Evolutionary conservation across 108 stramenopile species (phyloP).

Genomic region (Parietichytrium sp.): DNA sequence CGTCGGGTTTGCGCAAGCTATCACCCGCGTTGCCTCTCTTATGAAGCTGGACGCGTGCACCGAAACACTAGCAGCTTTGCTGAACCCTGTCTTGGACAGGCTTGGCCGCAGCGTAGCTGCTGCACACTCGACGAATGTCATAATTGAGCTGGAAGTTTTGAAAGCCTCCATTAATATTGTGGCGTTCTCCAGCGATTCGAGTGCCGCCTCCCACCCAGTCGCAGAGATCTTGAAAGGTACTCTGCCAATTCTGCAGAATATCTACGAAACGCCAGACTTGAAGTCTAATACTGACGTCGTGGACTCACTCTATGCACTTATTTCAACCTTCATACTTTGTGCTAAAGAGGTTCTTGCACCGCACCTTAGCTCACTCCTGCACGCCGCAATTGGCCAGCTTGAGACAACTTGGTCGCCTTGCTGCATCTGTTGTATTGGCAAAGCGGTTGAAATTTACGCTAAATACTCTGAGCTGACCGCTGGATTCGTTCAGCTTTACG

Average conservation of each 20-base stretch:
- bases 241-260: background rate
- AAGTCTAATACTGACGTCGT: background rate
- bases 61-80: background rate
- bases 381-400: constrained; percentile 1
- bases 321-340: background rate
- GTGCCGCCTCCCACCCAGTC: background rate
- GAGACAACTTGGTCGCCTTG: constrained; percentile 25
- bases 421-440: constrained; percentile 16
- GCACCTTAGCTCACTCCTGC: background rate
- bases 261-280: background rate
- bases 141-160: background rate
- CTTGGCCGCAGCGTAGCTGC: background rate
- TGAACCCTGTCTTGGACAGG: background rate
- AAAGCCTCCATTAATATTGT: background rate
- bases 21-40: constrained; percentile 4
- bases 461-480: background rate
- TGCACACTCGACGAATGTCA: background rate
- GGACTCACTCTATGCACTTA: background rate
- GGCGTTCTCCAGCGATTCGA: background rate
- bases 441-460: background rate
- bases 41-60: background rate
- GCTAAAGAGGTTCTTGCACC: constrained; percentile 9
- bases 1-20: background rate
- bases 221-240: background rate
- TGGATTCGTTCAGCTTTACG: background rate